phyloP scores from a whole-genome alignment of 768 basidiomycete genomes.

The Boletus coccyginus region DNA sequence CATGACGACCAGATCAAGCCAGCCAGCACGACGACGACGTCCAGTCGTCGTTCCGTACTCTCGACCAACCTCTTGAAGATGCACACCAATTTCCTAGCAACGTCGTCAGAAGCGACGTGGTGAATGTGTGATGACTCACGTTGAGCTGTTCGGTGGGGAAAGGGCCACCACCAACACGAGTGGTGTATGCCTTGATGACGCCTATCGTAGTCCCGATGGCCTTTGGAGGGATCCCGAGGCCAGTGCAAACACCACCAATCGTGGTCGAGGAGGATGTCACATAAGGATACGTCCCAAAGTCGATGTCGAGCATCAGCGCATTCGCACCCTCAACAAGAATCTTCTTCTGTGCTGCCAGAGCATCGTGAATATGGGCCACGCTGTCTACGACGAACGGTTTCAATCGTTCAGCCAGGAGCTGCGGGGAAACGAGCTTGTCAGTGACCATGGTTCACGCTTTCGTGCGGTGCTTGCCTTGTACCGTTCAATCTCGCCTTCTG shows the following conservation, averaged over 20 bases:
- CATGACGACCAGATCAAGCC: constrained; percentile 96
- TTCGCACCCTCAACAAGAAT: constrained; percentile 97
- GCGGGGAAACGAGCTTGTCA: not conserved
- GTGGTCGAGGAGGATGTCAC: constrained; percentile 94
- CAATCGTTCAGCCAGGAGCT: constrained; percentile 83
- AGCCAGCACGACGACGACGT: constrained; percentile 88
- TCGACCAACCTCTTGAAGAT: constrained; percentile 89
- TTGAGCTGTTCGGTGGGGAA: constrained; percentile 97
- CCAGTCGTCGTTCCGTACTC: constrained; percentile 96
- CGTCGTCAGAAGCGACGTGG: not conserved
- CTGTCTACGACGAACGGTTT: constrained; percentile 90
- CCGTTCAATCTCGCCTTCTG: constrained; percentile 90
- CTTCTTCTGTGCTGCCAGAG: constrained; percentile 69
- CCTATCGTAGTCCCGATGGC: constrained; percentile 84
- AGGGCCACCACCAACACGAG: constrained; percentile 96
- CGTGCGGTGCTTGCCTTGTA: constrained; percentile 68
- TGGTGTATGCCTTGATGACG: constrained; percentile 98
- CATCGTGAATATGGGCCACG: constrained; percentile 78
- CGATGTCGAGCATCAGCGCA: constrained; percentile 97
- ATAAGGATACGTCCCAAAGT: constrained; percentile 97
- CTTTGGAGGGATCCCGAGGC: constrained; percentile 94
- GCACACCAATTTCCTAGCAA: constrained; percentile 69
- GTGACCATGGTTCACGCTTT: not conserved
- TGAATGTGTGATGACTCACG: constrained; percentile 41
- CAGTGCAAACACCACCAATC: constrained; percentile 95